Conservation (phyloP, 768 basidiomycete genomes). For the Auricularia heimuer region DNA sequence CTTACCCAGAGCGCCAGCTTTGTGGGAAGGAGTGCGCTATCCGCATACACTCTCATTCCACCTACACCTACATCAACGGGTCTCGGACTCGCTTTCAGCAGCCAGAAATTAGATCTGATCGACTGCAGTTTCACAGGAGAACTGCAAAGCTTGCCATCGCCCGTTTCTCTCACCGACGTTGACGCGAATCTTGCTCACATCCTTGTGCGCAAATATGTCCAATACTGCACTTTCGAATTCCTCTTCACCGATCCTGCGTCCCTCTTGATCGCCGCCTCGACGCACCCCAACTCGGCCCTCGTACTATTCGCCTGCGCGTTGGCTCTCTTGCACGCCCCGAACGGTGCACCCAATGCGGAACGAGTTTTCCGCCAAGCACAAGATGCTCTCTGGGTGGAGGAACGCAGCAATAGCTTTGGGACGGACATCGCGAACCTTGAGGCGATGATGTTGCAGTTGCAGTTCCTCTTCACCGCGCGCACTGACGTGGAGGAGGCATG, state of each 20-base stretch:
- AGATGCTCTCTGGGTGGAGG: background rate
- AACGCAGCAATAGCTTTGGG: background rate
- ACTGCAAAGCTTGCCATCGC: background rate
- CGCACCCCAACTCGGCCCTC: background rate
- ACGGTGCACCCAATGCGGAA: background rate
- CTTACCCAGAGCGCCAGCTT: background rate
- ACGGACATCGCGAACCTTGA: background rate
- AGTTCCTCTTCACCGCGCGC: background rate
- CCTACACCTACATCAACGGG: background rate
- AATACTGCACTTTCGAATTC: background rate
- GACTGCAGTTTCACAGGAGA: background rate
- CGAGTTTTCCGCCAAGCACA: background rate
- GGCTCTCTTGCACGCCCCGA: background rate
- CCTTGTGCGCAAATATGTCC: background rate
- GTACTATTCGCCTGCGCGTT: background rate
- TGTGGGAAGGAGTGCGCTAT: background rate
- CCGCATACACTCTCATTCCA: background rate
- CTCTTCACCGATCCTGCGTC: background rate
- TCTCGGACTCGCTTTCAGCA: no score
- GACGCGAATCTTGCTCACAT: background rate
- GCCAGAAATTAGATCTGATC: background rate
- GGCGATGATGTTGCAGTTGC: background rate
- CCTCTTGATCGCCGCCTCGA: background rate
- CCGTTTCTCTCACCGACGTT: no score
- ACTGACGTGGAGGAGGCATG: background rate